Conservation (phyloP, 148 eudicot genomes). For the Fagopyrum homotropicum region DNA sequence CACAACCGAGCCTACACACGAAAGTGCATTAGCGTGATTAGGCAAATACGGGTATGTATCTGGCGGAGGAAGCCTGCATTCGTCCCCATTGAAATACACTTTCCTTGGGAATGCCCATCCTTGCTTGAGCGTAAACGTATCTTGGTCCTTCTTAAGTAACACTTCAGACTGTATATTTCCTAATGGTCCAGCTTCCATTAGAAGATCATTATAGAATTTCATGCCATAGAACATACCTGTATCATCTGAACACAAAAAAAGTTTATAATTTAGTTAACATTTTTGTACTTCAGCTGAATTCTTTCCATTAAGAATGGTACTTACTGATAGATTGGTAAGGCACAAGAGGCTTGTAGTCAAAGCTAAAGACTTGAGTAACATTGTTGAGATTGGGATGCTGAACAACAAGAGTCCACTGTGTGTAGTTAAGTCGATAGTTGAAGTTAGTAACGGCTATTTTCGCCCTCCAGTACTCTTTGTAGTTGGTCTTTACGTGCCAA, state of each 20-base stretch:
- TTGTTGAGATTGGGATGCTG: conserved; percentile 68
- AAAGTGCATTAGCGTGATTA: conserved; percentile 27
- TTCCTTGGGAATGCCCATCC: conserved; percentile 86
- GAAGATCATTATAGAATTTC: conserved; percentile 63
- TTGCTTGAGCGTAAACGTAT: conserved; percentile 58
- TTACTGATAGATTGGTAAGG: conserved; percentile 34
- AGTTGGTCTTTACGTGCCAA: conserved; percentile 62
- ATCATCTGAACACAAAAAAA: conserved; percentile 45
- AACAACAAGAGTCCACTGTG: conserved; percentile 59
- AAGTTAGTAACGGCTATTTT: conserved; percentile 55
- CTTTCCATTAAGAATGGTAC: neutral
- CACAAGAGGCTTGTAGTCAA: conserved; percentile 54
- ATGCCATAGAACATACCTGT: conserved; percentile 77
- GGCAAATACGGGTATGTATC: conserved; percentile 69
- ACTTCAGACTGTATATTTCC: conserved; percentile 79
- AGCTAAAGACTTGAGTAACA: conserved; percentile 61
- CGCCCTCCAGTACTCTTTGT: conserved; percentile 55
- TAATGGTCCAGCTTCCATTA: conserved; percentile 63
- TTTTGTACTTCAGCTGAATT: neutral
- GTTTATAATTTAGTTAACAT: neutral
- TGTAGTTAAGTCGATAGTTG: conserved; percentile 45
- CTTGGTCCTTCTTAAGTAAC: conserved; percentile 47
- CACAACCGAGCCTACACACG: conserved; percentile 13
- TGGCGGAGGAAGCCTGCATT: conserved; percentile 78
- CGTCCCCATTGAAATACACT: conserved; percentile 82